A percentile compares a stretch with the other conserved stretches of the same genome.
Evolutionary conservation across 176 grass and related monocot genomes (phyloP).

Genomic region (Bonia amplexicaulis): DNA sequence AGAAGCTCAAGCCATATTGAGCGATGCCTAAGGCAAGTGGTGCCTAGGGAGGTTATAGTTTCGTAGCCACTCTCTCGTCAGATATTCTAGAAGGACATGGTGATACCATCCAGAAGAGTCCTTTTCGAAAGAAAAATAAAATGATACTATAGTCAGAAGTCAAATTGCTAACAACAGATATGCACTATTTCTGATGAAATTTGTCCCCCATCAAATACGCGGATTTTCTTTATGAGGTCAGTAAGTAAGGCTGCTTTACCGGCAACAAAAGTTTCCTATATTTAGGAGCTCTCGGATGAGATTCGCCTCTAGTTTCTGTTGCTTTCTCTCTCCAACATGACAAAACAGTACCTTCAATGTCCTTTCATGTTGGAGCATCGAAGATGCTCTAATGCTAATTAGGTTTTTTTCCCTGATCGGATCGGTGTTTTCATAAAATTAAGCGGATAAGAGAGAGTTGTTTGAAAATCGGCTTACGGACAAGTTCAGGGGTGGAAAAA

Average conservation of each 20-base stretch:
- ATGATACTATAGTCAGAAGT: background rate
- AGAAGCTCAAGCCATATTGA: too few species aligned
- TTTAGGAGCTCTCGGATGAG: background rate
- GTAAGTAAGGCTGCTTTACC: background rate
- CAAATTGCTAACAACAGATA: background rate
- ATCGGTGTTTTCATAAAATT: background rate
- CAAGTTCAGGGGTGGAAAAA: too few species aligned
- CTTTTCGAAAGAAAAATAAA: background rate
- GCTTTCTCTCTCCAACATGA: background rate
- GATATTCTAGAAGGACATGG: slow-evolving; percentile 12
- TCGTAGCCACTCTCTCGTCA: background rate
- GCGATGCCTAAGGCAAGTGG: too few species aligned
- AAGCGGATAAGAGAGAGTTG: background rate
- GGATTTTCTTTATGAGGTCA: background rate
- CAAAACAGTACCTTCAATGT: background rate
- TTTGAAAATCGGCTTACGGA: background rate
- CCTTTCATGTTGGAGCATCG: background rate
- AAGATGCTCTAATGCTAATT: background rate
- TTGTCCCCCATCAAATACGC: background rate
- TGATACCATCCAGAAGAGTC: background rate
- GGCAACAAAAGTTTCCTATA: background rate
- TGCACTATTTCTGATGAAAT: background rate
- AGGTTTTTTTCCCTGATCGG: background rate
- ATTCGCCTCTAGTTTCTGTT: background rate
- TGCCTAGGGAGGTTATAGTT: background rate